These are phyloP conservation scores for Coemansia sp. DNA, from an alignment of 192 early-diverging fungal genomes.

Conservation along the genomic window DNA sequence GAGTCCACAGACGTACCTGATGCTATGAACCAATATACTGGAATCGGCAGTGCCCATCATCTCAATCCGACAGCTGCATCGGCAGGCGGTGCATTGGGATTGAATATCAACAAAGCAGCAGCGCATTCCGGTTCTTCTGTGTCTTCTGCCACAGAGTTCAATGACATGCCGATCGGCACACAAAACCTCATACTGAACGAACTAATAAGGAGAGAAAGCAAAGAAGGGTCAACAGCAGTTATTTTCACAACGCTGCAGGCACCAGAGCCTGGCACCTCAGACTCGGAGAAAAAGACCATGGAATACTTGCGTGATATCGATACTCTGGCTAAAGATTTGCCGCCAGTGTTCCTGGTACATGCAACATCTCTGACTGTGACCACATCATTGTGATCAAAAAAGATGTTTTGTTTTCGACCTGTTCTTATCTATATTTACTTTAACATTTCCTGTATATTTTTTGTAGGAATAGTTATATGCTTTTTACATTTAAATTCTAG, in stretches of 20 bases:
- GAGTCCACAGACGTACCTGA: background rate
- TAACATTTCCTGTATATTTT: background rate
- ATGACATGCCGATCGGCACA: slow-evolving; percentile 52
- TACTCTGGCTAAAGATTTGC: slow-evolving; percentile 46
- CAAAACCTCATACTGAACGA: slow-evolving; percentile 66
- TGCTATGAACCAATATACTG: background rate
- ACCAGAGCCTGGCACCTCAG: slow-evolving; percentile 55
- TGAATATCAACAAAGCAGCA: background rate
- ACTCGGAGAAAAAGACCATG: slow-evolving; percentile 37
- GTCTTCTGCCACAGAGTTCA: slow-evolving; percentile 47
- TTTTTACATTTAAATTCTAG: too few species aligned
- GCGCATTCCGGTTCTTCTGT: background rate
- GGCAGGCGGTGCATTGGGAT: background rate
- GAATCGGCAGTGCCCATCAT: background rate
- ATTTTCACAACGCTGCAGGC: slow-evolving; percentile 63
- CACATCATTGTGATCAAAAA: slow-evolving; percentile 53
- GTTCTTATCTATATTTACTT: background rate
- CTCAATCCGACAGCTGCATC: background rate
- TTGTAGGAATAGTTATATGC: too few species aligned
- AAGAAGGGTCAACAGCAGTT: slow-evolving; percentile 49
- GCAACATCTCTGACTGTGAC: slow-evolving; percentile 66
- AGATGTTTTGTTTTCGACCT: background rate
- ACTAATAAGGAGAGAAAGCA: slow-evolving; percentile 58
- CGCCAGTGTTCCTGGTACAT: slow-evolving; percentile 66
- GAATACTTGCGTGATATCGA: slow-evolving; percentile 60